Evolutionary conservation across 148 eudicot genomes (phyloP).

Genomic region (Selenicereus undatus): DNA sequence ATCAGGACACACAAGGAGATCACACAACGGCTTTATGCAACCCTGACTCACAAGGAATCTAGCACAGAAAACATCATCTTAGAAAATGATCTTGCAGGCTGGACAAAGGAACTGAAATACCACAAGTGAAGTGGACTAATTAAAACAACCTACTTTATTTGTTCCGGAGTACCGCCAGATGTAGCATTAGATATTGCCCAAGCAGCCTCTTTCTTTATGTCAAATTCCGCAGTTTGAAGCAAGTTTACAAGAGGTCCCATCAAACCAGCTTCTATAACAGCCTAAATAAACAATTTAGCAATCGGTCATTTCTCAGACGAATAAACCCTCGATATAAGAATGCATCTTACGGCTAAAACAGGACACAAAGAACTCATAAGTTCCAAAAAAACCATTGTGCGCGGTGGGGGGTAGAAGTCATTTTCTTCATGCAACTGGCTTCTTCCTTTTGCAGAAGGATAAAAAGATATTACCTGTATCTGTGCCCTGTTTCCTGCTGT

Average conservation of each 20-base stretch:
- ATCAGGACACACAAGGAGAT: conserved; percentile 75
- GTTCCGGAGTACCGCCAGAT: conserved; percentile 73
- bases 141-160: conserved; percentile 49
- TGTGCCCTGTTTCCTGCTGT: conserved; percentile 78
- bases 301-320: conserved; percentile 3
- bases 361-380: neutral
- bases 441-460: neutral
- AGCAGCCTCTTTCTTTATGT: conserved; percentile 85
- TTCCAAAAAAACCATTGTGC: too few species aligned
- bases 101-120: neutral
- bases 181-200: conserved; percentile 86
- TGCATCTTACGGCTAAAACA: neutral
- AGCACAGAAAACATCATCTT: conserved; percentile 4
- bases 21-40: conserved; percentile 76
- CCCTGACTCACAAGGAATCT: conserved; percentile 67
- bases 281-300: conserved; percentile 32
- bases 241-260: conserved; percentile 63
- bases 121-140: neutral
- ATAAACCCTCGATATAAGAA: neutral
- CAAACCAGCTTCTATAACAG: conserved; percentile 63
- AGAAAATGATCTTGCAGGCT: neutral
- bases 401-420: neutral
- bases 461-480: conserved; percentile 46
- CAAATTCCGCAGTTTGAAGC: conserved; percentile 81
- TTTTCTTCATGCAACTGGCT: neutral